These are phyloP conservation scores for Styphnolobium japonicum DNA, from an alignment of 306 rosid species.

Conservation along the genomic window DNA sequence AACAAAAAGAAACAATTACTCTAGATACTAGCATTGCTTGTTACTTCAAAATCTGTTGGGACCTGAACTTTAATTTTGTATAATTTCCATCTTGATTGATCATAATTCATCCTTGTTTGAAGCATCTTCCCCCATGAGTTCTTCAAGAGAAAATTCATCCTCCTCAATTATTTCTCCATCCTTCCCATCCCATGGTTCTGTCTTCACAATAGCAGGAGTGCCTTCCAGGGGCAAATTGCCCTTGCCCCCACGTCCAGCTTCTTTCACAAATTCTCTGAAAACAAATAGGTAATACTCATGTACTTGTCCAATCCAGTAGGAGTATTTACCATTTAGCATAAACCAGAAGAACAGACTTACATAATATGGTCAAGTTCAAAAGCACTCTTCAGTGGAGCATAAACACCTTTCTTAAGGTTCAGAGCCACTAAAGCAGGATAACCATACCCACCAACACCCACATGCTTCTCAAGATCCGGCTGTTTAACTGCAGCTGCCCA, in stretches of 20 bases:
- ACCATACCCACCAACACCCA: conserved; percentile 98
- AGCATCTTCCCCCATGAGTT: conserved; percentile 84
- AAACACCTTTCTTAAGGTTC: conserved; percentile 80
- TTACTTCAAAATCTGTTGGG: conserved; percentile 23
- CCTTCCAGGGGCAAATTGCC: conserved; percentile 78
- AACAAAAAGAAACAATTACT: conserved; percentile 10
- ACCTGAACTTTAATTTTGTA: conserved; percentile 14
- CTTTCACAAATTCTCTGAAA: conserved; percentile 80
- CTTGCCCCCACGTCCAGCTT: conserved; percentile 91
- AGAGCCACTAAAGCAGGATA: conserved; percentile 97
- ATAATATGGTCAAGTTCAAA: conserved; percentile 76
- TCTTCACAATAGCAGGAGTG: conserved; percentile 60
- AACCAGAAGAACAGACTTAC: conserved; percentile 48
- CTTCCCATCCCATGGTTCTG: conserved; percentile 93
- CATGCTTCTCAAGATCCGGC: conserved; percentile 81
- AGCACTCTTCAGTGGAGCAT: conserved; percentile 97
- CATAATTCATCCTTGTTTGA: conserved; percentile 67
- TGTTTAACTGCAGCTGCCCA: conserved; percentile 96
- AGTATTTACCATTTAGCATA: not conserved
- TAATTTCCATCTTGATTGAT: not conserved
- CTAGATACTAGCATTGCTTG: conserved; percentile 1
- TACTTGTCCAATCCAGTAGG: not conserved
- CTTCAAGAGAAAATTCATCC: conserved; percentile 95
- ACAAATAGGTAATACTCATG: not conserved
- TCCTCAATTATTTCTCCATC: conserved; percentile 91